Evolutionary conservation across 225 moss, liverwort and hornwort species (phyloP), one percentile per base, ranked within the genome.

Genomic region (Physcomitrellopsis africana): DNA sequence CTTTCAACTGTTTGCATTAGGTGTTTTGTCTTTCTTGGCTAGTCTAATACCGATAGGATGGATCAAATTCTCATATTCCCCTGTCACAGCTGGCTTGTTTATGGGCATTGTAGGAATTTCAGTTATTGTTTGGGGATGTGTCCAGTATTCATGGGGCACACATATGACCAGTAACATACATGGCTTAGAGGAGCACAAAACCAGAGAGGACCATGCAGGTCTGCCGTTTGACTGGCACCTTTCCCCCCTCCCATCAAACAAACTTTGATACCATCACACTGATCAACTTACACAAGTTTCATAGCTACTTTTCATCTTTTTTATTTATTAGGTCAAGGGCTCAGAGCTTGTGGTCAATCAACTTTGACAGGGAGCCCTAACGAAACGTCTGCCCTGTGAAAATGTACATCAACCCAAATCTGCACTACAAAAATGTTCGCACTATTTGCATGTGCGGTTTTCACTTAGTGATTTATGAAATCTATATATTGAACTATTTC

Each of bases 161-260:
- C 84, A 84, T 41, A 84, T 87, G 87, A 87, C 84, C 11, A 84
- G 84, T 26, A 79, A 84, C 48, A 82, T 82, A 15, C 67, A 82
- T 19, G 82, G 68, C 6, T 63, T 82, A 69, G 84, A 84, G 54
- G 87, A 87, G 29, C 81, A 87, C 56, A 82, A 83, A 49, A 78
- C 78, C 6, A 48, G 82, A 44, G 81, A 80, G 0, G 37, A 62
- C 27, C 84, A 74, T 60, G 84, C 65, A 0, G 87, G 87, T 16
- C 24, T 87, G 68, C 87, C 87, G 17, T 87, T 87, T 15, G 87
- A 76, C 24, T 84, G 87, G 87, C 87, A 87, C 61, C 84, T 84
- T 17, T 82, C 87, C 19, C 87, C 87, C 9, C 51, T 84, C 12
- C 79, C 84, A 63, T 73, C 66, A 29, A 63, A 76, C 2, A 81